Conservation (phyloP, 768 basidiomycete genomes). For the Podaxis pistillaris region DNA sequence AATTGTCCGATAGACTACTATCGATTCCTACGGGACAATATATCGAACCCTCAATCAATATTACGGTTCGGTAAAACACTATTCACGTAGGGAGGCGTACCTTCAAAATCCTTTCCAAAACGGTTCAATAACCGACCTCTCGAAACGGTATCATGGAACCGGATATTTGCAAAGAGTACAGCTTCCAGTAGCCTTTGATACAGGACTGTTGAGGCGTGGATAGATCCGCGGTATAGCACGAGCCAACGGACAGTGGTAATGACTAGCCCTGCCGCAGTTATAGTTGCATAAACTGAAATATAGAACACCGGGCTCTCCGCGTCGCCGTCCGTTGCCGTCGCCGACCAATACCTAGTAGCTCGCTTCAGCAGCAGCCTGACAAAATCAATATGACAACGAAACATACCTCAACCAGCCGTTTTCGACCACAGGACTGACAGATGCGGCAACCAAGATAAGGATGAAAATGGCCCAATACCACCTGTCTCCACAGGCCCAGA, state of each 20-base stretch:
- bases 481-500: conserved; percentile 38
- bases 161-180: conserved; percentile 83
- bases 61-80: background rate
- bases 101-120: conserved; percentile 91
- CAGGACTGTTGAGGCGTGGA: conserved; percentile 74
- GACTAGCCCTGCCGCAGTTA: conserved; percentile 39
- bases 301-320: conserved; percentile 55
- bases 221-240: conserved; percentile 79
- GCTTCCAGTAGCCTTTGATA: conserved; percentile 76
- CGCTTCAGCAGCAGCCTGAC: background rate
- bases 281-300: conserved; percentile 65
- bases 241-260: conserved; percentile 65
- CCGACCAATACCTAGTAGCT: conserved; percentile 53
- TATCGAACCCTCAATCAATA: conserved; percentile 13
- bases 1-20: conserved; percentile 80
- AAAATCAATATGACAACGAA: background rate
- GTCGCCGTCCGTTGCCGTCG: conserved; percentile 38
- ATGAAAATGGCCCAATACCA: conserved; percentile 62
- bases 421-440: conserved; percentile 65
- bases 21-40: conserved; percentile 59
- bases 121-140: conserved; percentile 81
- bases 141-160: conserved; percentile 92
- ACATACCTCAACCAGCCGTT: conserved; percentile 66
- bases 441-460: conserved; percentile 50
- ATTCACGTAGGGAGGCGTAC: conserved; percentile 18